Evolutionary conservation across 164 flowering plant genomes (phyloP).

Genomic region (Umbilicus rupestris): DNA sequence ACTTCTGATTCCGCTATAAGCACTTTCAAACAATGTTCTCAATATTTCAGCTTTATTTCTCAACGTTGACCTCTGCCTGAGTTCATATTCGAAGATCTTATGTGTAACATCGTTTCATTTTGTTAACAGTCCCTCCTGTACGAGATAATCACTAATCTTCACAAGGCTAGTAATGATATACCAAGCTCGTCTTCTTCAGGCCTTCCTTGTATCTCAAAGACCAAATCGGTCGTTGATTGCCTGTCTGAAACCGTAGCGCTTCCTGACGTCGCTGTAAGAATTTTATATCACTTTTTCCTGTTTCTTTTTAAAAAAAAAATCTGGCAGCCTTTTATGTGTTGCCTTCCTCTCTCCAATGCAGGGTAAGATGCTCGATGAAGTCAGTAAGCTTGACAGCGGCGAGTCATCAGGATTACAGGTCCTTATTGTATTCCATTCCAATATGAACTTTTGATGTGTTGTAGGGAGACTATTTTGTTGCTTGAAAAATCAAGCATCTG

Average conservation of each 20-base stretch:
- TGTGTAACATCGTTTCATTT: neutral
- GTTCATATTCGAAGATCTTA: neutral
- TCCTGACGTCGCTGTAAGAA: slow-evolving; percentile 25
- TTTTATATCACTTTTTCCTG: neutral
- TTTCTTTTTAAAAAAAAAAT: neutral
- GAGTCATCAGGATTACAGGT: slow-evolving; percentile 41
- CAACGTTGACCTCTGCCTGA: neutral
- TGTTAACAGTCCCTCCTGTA: slow-evolving; percentile 48
- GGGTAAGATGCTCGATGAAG: slow-evolving; percentile 31
- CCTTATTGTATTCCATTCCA: slow-evolving; percentile 7
- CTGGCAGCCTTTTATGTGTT: neutral
- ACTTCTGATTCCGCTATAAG: neutral
- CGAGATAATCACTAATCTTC: slow-evolving; percentile 67
- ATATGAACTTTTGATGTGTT: neutral
- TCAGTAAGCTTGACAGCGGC: slow-evolving; percentile 13
- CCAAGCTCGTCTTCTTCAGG: slow-evolving; percentile 84
- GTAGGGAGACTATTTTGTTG: neutral
- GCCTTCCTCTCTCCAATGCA: slow-evolving; percentile 13
- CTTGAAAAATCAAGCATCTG: neutral
- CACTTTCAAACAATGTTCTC: neutral
- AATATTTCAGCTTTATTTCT: neutral
- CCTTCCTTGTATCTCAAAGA: slow-evolving; percentile 30
- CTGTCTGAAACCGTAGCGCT: slow-evolving; percentile 45
- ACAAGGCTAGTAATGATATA: slow-evolving; percentile 34
- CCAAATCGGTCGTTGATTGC: slow-evolving; percentile 43